These are phyloP conservation scores for Fusarium aywerte DNA, from an alignment of 2,329 filamentous ascomycete species.

Conservation along the genomic window DNA sequence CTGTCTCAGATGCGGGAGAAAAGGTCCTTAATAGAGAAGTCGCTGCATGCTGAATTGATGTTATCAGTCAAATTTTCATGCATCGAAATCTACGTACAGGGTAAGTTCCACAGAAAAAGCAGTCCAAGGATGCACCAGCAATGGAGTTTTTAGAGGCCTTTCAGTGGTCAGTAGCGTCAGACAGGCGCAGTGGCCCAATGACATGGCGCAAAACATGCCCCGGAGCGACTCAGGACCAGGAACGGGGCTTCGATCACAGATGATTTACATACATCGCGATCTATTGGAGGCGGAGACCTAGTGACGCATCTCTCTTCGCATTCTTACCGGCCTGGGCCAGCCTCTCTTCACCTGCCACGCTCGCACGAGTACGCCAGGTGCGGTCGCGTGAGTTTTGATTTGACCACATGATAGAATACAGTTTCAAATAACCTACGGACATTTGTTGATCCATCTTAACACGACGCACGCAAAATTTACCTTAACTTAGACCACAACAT, in stretches of 20 bases:
- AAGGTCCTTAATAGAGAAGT: conserved; percentile 10
- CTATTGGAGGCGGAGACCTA: conserved; percentile 39
- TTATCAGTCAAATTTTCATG: conserved; percentile 13
- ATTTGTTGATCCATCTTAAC: conserved; percentile 30
- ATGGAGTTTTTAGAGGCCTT: conserved; percentile 2
- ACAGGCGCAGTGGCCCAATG: conserved; percentile 15
- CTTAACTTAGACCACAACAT: not conserved
- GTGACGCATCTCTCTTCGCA: conserved; percentile 37
- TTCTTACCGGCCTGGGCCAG: conserved; percentile 26
- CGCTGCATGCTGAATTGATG: conserved; percentile 1
- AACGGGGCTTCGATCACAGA: conserved; percentile 33
- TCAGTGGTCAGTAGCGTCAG: conserved; percentile 16
- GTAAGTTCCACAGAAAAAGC: conserved; percentile 31
- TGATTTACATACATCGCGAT: conserved; percentile 36
- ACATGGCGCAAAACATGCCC: conserved; percentile 15
- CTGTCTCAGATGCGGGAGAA: conserved; percentile 14
- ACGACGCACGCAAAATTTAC: not conserved
- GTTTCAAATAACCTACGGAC: conserved; percentile 5
- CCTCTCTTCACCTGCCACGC: conserved; percentile 41
- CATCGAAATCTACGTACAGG: conserved; percentile 24
- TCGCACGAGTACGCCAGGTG: conserved; percentile 27
- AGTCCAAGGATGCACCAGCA: not conserved
- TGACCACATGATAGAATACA: conserved; percentile 41
- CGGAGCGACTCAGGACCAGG: conserved; percentile 33
- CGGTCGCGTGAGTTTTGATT: conserved; percentile 42